Conservation (phyloP, 768 basidiomycete species). For the Lactarius hengduanensis region DNA sequence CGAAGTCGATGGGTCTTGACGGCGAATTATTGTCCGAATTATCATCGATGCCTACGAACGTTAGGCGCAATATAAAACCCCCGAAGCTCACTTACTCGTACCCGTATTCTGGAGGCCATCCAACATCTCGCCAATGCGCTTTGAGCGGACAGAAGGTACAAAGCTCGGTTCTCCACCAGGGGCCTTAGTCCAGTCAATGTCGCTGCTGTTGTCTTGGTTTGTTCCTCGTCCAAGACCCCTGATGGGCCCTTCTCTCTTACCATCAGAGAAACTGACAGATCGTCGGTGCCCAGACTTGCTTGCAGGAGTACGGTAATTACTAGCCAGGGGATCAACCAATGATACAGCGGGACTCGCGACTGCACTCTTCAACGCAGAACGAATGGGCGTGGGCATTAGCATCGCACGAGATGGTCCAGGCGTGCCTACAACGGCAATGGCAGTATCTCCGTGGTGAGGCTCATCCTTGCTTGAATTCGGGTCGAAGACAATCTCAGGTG, state of each 20-base stretch:
- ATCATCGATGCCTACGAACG: constrained; percentile 37
- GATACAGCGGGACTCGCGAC: constrained; percentile 56
- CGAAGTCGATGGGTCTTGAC: constrained; percentile 50
- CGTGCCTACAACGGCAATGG: constrained; percentile 17
- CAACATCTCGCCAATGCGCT: constrained; percentile 80
- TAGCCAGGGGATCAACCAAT: constrained; percentile 51
- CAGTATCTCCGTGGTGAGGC: constrained; percentile 20
- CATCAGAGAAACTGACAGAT: constrained; percentile 97
- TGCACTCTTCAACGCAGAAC: constrained; percentile 44
- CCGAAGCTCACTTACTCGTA: constrained; percentile 38
- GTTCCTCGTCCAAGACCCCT: constrained; percentile 50
- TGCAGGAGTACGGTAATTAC: constrained; percentile 56
- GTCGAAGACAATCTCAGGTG: constrained; percentile 17
- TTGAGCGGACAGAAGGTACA: constrained; percentile 66
- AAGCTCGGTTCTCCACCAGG: constrained; percentile 32
- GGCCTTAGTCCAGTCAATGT: constrained; percentile 30
- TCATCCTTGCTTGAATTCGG: constrained; percentile 26
- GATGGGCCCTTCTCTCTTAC: constrained; percentile 87
- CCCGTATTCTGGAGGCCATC: constrained; percentile 67
- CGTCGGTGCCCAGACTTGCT: constrained; percentile 55
- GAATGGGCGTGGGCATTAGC: constrained; percentile 38
- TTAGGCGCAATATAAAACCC: constrained; percentile 1
- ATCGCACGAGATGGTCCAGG: constrained; percentile 17
- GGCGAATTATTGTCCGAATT: constrained; percentile 55
- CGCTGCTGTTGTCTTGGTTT: constrained; percentile 41